Base-by-base conservation (phyloP, 176 grass and related monocot species). In the Typha latifolia region DNA sequence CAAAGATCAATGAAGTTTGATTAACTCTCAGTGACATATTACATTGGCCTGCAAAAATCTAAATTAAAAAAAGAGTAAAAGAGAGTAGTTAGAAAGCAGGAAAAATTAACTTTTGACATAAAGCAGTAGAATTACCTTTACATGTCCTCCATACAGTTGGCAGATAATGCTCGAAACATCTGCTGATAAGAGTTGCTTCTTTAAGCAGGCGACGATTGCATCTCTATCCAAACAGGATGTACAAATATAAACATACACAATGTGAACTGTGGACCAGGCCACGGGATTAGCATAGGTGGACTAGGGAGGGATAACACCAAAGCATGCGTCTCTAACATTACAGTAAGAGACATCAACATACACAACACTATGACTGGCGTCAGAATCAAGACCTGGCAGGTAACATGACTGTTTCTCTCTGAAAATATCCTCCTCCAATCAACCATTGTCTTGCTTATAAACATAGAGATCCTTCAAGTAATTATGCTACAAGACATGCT, bases 321-420 rank as follows among this genome's bases (percentile, higher is more conserved):
- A 82, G 86, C 95, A 71, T 99, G 95, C 66, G 95, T 99, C 66
- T 91, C 95, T 14, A 94, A 99, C 85, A 78, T 99, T 76, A 99
- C 95, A 43, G 81, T 99, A 48, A 80, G 95, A 78, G 89, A 94
- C 64, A 72, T 90, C 61, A 93, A 87, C 56, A 90, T 94, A 84
- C 85, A 87, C 77, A 85, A 82, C 74, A 99, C 95, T 7, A 99
- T 85, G 95, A 85, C 64, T 32, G 89, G 89, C 48, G 95, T 99
- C 79, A 90, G 95, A 84, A 99, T 99, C 74, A 99, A 99, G 84
- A 99, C 89, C 75, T 99, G 95, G 95, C 89, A 99, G 89, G 95
- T 94, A 82, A 59, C 14, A 43, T 43, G 37, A 43, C 37, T 43
- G 37, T 43, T 37, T 43, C 5, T 43, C 37, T 43, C 37, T 43